Evolutionary conservation across 2,329 filamentous ascomycete species (phyloP), one percentile per base, ranked within the genome.

Genomic region (Colletotrichum sp.): DNA sequence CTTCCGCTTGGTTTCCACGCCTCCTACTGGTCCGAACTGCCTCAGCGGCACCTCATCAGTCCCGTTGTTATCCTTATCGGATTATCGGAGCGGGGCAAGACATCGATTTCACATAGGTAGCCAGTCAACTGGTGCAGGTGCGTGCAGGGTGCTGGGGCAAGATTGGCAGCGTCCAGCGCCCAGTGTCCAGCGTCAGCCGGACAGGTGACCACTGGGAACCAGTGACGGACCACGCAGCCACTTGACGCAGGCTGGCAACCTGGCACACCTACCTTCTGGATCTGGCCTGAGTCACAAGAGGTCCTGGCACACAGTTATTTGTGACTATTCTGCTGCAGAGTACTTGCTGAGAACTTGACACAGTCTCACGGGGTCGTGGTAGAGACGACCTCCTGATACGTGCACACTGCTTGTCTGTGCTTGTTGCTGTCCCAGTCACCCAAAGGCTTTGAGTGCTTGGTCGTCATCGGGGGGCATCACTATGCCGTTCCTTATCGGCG

Each of bases 11-110:
- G 13, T 31, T 57, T 38, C 47, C 33, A 21, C 27, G 29, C 47
- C 18, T 29, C 29, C 59, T 33, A 62, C 58, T 62, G 33, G 58
- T 69, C 38, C 18, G 13, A 34, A 33, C 43, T 38, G 34, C 16
- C 24, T 69, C 61, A 70, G 34, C 18, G 55, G 55, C 63, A 67
- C 33, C 58, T 57, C 31, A 31, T 34, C 66, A 51, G 55, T 47
- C 57, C 27, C n/a, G 16, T 33, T 57, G 68, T 74, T 72, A 74
- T 74, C 72, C 72, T 74, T 72, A 74, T 74, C 72, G 72, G 72
- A 72, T 67, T 74, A 38, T 64, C 72, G 72, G 72, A 72, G 69
- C 57, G 62, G 69, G 72, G 72, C 69, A 67, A 63, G 57, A 74
- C 63, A 74, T 69, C 72, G 72, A 74, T 63, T 38, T 33, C 62